phyloP scores from a whole-genome alignment of 1,139 yeast species.

The Taphrina pruni region DNA sequence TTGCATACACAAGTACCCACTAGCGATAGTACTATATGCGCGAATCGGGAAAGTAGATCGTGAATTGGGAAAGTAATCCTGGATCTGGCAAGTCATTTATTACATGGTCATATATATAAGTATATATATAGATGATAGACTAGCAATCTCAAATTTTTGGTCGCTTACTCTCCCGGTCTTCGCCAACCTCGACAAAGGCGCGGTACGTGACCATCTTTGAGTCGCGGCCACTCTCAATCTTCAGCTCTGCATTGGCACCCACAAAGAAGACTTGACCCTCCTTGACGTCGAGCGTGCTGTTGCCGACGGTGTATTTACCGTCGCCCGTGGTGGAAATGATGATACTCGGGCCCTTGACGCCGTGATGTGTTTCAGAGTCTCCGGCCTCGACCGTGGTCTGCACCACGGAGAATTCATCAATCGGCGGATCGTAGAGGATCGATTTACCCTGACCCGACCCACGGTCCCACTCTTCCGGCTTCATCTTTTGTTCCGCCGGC shows the following conservation, averaged over 20 bases:
- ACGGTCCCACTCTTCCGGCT: constrained; percentile 68
- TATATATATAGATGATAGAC: too few relatives aligned
- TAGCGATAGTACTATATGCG: too few relatives aligned
- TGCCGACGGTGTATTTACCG: constrained; percentile 61
- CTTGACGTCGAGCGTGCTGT: constrained; percentile 49
- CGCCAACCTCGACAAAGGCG: constrained; percentile 30
- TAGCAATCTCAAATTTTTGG: constrained; percentile 2
- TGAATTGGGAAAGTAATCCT: too few relatives aligned
- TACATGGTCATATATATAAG: too few relatives aligned
- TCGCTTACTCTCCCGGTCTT: not conserved
- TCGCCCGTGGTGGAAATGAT: constrained; percentile 80
- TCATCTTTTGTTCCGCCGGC: constrained; percentile 92
- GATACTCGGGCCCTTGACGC: constrained; percentile 85
- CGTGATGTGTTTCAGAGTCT: constrained; percentile 60
- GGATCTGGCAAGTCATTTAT: too few relatives aligned
- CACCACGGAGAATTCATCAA: constrained; percentile 90
- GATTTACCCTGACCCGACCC: constrained; percentile 56
- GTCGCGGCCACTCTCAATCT: constrained; percentile 12
- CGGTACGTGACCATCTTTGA: constrained; percentile 30
- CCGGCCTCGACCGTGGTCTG: constrained; percentile 62
- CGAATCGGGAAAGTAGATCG: too few relatives aligned
- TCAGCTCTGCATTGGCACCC: constrained; percentile 35
- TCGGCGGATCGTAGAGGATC: constrained; percentile 89
- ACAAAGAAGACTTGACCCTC: constrained; percentile 39
- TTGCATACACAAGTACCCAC: too few relatives aligned